Base-by-base conservation (phyloP, 2,329 filamentous ascomycete genomes). In the Cryoendolithus antarcticus region DNA sequence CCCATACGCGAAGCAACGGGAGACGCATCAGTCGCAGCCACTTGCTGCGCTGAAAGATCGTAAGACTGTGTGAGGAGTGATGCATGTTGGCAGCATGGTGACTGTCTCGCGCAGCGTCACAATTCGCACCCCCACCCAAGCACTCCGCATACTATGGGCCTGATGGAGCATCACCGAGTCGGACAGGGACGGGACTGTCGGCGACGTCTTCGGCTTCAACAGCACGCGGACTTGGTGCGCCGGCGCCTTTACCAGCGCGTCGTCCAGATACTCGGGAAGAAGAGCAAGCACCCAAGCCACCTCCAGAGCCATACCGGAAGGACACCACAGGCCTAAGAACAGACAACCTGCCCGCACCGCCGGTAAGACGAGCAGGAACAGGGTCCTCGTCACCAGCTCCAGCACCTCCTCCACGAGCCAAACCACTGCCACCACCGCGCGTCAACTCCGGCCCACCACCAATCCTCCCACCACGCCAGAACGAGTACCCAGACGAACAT, bases 61-160 rank as follows among this genome's bases (percentile, higher is more conserved):
- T 40, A 47, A 48, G 34, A 38, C 11, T 8, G 7, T 4, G 2
- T 29, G 4, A 13, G n/a, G 29, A 13, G 5, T 27, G 8, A 9
- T 12, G 9, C 2, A 8, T 28, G 12, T 19, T 30, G 9, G 8
- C 19, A 12, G 27, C 34, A 13, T 28, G 28, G 39, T 47, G 32
- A 47, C 30, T 6, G 10, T n/a, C 4, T 9, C 11, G 4, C 24
- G 12, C 31, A 48, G 46, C 85, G 1, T 60, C 74, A 1, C 73
- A 76, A 10, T 94, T 93, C 56, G 85, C 75, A 2, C 84, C 86
- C 15, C 86, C 86, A 19, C 86, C 86, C 1, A 88, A 75, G 51
- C 81, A 74, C 44, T 60, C 66, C 41, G 65, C 67, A 36, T 70
- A 68, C 47, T 62, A 71, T 54, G 62, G 65, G 15, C 30, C 39